Conservation (phyloP, 768 basidiomycete species). For the Tubosaeta sp. region DNA sequence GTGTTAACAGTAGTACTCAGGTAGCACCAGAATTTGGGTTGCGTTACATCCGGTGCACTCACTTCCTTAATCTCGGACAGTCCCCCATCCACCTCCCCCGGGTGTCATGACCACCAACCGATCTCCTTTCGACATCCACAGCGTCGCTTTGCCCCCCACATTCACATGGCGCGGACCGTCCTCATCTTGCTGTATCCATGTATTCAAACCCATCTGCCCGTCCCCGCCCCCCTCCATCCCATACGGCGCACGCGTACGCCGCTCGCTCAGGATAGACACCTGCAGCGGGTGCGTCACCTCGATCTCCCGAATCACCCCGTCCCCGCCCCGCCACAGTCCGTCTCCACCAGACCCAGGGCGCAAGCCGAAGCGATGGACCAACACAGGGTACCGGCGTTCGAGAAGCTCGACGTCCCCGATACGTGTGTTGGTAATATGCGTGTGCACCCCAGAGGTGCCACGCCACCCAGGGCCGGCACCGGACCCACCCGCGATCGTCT, state of each 20-base stretch:
- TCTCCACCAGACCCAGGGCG: slow-evolving; percentile 64
- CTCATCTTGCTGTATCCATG: slow-evolving; percentile 74
- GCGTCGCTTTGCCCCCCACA: slow-evolving; percentile 84
- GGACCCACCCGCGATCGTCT: slow-evolving; percentile 90
- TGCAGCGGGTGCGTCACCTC: slow-evolving; percentile 80
- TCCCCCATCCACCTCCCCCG: slow-evolving; percentile 87
- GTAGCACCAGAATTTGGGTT: too few relatives aligned
- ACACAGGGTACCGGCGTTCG: slow-evolving; percentile 89
- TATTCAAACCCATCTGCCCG: slow-evolving; percentile 71
- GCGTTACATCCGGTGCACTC: too few relatives aligned
- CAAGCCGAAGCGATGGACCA: slow-evolving; percentile 79
- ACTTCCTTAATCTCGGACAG: too few relatives aligned
- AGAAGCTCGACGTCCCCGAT: slow-evolving; percentile 93
- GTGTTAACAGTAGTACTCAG: too few relatives aligned
- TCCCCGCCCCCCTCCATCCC: slow-evolving; percentile 77
- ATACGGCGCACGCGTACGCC: slow-evolving; percentile 82
- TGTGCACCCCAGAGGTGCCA: slow-evolving; percentile 91
- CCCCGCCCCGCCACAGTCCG: slow-evolving; percentile 75
- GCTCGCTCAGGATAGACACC: slow-evolving; percentile 87
- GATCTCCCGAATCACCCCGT: slow-evolving; percentile 79
- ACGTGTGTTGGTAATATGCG: slow-evolving; percentile 89
- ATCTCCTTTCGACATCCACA: slow-evolving; percentile 88
- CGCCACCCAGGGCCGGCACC: slow-evolving; percentile 89
- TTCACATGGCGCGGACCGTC: slow-evolving; percentile 73
- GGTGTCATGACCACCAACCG: slow-evolving; percentile 79